These are phyloP conservation scores for Jatropha multifida DNA, from an alignment of 441 rosid genomes.

Conservation along the genomic window DNA sequence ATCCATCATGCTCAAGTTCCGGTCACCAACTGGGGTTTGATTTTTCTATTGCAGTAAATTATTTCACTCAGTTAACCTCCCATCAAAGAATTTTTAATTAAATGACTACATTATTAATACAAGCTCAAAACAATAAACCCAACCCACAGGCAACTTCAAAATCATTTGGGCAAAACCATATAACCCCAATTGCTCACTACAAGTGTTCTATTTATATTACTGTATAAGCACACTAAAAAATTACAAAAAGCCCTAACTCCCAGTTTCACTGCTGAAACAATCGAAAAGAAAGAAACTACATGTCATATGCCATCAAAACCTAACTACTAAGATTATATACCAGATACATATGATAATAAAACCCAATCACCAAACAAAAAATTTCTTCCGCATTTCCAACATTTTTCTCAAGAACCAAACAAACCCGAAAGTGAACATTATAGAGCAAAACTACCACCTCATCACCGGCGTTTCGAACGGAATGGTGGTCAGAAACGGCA, in stretches of 20 bases:
- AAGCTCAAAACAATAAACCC: not conserved
- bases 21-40: not conserved
- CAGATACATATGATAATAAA: not conserved
- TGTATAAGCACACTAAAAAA: not conserved
- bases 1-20: not conserved
- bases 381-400: not conserved
- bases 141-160: not conserved
- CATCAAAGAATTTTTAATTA: not conserved
- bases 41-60: not conserved
- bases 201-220: not conserved
- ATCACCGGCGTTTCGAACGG: constrained; percentile 49
- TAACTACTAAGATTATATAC: not conserved
- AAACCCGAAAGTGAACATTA: not conserved
- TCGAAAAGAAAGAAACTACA: not conserved
- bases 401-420: constrained; percentile 20
- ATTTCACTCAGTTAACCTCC: not conserved
- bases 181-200: not conserved
- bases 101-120: not conserved
- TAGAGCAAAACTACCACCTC: constrained; percentile 44
- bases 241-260: not conserved
- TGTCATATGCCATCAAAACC: not conserved
- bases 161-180: not conserved
- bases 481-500: constrained; percentile 79
- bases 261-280: not conserved
- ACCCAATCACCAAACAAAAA: not conserved